phyloP scores from a whole-genome alignment of 495 filamentous ascomycete species.

The Melanomma pulvis-pyrius region DNA sequence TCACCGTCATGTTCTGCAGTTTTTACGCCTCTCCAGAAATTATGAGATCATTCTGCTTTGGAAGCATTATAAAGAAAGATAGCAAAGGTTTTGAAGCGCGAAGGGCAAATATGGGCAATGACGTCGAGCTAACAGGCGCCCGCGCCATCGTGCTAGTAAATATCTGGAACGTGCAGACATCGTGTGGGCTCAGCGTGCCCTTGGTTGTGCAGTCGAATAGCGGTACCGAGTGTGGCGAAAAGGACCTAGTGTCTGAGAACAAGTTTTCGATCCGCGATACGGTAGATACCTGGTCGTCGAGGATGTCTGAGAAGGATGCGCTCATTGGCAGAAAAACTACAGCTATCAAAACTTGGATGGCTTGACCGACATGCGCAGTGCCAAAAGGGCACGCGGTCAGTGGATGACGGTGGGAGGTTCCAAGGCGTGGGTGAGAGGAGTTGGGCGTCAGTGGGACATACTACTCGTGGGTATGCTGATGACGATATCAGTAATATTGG shows the following conservation, averaged over 20 bases:
- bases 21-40: slow-evolving; percentile 69
- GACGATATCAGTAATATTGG: slow-evolving; percentile 36
- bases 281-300: slow-evolving; percentile 49
- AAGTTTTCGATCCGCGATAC: slow-evolving; percentile 53
- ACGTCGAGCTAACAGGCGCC: slow-evolving; percentile 51
- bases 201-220: slow-evolving; percentile 37
- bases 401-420: slow-evolving; percentile 41
- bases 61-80: slow-evolving; percentile 64
- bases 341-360: slow-evolving; percentile 29
- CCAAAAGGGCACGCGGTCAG: slow-evolving; percentile 46
- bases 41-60: slow-evolving; percentile 69
- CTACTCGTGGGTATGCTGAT: slow-evolving; percentile 45
- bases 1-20: slow-evolving; percentile 71
- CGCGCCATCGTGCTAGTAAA: slow-evolving; percentile 67
- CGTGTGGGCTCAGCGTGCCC: slow-evolving; percentile 62
- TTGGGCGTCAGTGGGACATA: slow-evolving; percentile 44
- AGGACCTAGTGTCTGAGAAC: slow-evolving; percentile 13
- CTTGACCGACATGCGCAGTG: slow-evolving; percentile 48
- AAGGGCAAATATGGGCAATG: slow-evolving; percentile 40
- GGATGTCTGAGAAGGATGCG: slow-evolving; percentile 46
- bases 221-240: slow-evolving; percentile 30
- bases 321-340: slow-evolving; percentile 51
- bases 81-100: slow-evolving; percentile 44
- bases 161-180: slow-evolving; percentile 68
- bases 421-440: slow-evolving; percentile 40